A percentile compares a stretch with the other conserved stretches of the same genome.
phyloP scores from a whole-genome alignment of 352 stramenopile species.

The Phytophthora melonis region DNA sequence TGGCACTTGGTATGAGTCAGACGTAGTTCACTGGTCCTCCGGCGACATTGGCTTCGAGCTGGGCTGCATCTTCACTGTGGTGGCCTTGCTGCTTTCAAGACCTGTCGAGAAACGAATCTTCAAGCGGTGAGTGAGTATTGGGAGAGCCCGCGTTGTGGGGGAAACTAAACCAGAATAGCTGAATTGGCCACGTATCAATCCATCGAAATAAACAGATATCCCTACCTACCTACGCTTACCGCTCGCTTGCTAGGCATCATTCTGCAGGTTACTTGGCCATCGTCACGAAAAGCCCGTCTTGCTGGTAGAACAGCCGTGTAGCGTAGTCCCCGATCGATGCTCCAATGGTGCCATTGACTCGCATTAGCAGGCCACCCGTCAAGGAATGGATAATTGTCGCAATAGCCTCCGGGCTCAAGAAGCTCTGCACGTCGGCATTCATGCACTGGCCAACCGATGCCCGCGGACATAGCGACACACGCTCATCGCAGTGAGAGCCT shows the following conservation, averaged over 20 bases:
- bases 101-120: constrained; percentile 46
- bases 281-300: constrained; percentile 77
- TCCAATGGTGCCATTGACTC: constrained; percentile 81
- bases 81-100: constrained; percentile 38
- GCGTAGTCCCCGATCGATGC: constrained; percentile 74
- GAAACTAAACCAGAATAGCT: background rate
- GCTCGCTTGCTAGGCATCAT: background rate
- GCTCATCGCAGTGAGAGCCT: constrained; percentile 59
- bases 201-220: constrained; percentile 23
- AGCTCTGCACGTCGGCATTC: constrained; percentile 68
- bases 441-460: constrained; percentile 68
- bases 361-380: constrained; percentile 79
- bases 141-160: background rate
- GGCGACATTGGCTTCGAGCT: constrained; percentile 53
- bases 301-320: constrained; percentile 73
- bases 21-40: constrained; percentile 45
- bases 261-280: constrained; percentile 53
- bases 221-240: constrained; percentile 9
- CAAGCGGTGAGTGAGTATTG: constrained; percentile 22
- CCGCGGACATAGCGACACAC: constrained; percentile 68
- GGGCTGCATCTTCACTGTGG: constrained; percentile 40
- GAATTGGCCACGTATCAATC: constrained; percentile 20
- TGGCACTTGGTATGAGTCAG: constrained; percentile 52
- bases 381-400: constrained; percentile 76
- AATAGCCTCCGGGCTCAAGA: constrained; percentile 82